A percentile compares a stretch with the other conserved stretches of the same genome.
phyloP scores from a whole-genome alignment of 164 flowering plant species.

The Cinnamomum chago region DNA sequence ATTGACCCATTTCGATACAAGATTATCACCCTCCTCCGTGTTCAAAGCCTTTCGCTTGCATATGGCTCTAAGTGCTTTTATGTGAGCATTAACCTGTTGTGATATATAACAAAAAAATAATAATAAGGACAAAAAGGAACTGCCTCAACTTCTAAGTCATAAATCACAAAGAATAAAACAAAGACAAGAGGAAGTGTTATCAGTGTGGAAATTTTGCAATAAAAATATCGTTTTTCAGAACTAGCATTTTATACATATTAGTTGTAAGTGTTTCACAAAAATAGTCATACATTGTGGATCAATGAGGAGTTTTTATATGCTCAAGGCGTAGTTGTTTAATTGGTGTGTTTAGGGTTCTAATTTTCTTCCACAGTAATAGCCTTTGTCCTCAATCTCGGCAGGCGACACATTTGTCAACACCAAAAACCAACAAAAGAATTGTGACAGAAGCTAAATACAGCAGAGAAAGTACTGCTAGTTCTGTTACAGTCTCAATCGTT shows the following conservation, averaged over 20 bases:
- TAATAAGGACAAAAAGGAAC: not conserved
- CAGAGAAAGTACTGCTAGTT: not conserved
- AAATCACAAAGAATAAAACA: not conserved
- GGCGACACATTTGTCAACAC: not conserved
- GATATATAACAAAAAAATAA: not conserved
- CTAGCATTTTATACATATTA: not conserved
- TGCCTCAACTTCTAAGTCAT: not conserved
- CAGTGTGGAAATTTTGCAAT: not conserved
- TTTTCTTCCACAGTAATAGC: not conserved
- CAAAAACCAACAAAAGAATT: not conserved
- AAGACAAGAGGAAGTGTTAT: not conserved
- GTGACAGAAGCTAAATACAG: not conserved
- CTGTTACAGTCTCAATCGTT: not conserved
- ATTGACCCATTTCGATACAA: slow-evolving; percentile 60
- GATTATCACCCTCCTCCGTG: slow-evolving; percentile 59
- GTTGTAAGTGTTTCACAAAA: not conserved
- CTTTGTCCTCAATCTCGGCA: not conserved
- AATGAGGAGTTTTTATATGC: too few species aligned
- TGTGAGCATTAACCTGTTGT: slow-evolving; percentile 87
- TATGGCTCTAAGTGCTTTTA: slow-evolving; percentile 80
- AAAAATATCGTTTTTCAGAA: too few species aligned
- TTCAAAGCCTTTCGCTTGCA: slow-evolving; percentile 68
- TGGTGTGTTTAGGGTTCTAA: not conserved
- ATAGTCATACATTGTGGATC: not conserved
- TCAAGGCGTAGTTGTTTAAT: not conserved